Base-by-base conservation (phyloP, 2,329 filamentous ascomycete species). In the Colletotrichum sp. region DNA sequence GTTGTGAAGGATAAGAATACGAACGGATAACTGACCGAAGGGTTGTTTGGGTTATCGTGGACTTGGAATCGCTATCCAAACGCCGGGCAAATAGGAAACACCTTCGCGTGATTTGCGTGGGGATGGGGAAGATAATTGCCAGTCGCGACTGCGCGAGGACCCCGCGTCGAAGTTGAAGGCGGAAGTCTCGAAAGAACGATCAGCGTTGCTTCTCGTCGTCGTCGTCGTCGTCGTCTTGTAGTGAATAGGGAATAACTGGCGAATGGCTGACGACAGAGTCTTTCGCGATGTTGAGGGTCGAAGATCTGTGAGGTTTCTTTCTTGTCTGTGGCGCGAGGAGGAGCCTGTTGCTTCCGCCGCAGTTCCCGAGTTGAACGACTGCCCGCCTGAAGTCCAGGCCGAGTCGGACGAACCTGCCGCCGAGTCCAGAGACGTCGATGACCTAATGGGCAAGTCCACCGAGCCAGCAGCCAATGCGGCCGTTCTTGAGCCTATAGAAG, bases 141-240 rank as follows among this genome's bases (percentile, higher is more conserved):
- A 43, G 1, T 18, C 16, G 1, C 4, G 26, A 26, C 26, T 26
- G 26, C 26, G 26, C 26, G 3, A 6, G 3, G 1, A 4, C 1
- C 43, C 3, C n/a, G 43, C n/a, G n/a, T 4, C n/a, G 6, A 13
- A 13, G 0, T 0, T 3, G 43, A 21, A 21, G 3, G n/a, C 2
- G 1, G 1, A 4, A 4, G 12, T 52, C 43, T 13, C n/a, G n/a
- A 3, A 7, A 52, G 10, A 13, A 52, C 10, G 6, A 24, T 21
- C 6, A 52, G 4, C n/a, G 6, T 4, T 13, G 2, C 6, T 2
- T 52, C 4, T 52, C 14, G 34, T 36, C 34, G 13, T 36, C 5
- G 10, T 34, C 32, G 32, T 14, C 32, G 13, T 36, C n/a, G 43
- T 52, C n/a, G 43, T 4, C n/a, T 52, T 21, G 43, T 4, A 24